Conservation (phyloP, 164 flowering plant species). For the Piper longum region DNA sequence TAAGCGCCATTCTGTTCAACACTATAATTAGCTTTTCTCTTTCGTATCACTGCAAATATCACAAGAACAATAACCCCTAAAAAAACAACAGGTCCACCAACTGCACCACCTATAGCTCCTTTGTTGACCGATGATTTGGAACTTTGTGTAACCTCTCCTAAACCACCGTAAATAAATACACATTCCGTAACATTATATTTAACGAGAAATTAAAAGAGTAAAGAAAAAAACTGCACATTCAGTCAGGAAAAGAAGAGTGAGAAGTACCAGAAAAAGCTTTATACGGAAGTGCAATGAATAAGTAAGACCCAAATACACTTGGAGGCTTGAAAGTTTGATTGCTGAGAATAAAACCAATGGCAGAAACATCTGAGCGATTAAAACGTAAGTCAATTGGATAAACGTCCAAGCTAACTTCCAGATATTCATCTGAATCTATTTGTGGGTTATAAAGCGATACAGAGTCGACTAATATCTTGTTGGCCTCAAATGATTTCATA, state of each 20-base stretch:
- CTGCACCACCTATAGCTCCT: conserved; percentile 28
- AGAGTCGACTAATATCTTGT: conserved; percentile 63
- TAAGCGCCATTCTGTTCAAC: conserved; percentile 47
- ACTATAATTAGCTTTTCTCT: conserved; percentile 59
- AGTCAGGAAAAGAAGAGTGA: not conserved
- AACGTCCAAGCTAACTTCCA: conserved; percentile 49
- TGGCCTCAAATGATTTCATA: conserved; percentile 38
- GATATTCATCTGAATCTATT: conserved; percentile 60
- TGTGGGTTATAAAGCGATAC: conserved; percentile 52
- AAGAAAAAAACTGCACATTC: too few species aligned
- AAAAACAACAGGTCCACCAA: conserved; percentile 30
- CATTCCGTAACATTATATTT: too few species aligned
- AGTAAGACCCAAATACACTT: conserved; percentile 43
- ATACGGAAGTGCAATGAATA: conserved; percentile 40
- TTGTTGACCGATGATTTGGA: conserved; percentile 12
- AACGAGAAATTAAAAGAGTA: too few species aligned
- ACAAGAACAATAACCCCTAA: conserved; percentile 28
- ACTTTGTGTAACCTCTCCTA: conserved; percentile 7
- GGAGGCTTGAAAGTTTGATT: conserved; percentile 67
- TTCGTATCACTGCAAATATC: conserved; percentile 47
- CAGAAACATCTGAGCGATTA: conserved; percentile 43
- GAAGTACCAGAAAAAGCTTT: conserved; percentile 30
- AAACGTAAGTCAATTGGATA: conserved; percentile 64
- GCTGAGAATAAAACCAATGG: conserved; percentile 46
- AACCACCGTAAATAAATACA: not conserved